Base-by-base conservation (phyloP, 2,329 filamentous ascomycete species). In the Talaromyces sp. region DNA sequence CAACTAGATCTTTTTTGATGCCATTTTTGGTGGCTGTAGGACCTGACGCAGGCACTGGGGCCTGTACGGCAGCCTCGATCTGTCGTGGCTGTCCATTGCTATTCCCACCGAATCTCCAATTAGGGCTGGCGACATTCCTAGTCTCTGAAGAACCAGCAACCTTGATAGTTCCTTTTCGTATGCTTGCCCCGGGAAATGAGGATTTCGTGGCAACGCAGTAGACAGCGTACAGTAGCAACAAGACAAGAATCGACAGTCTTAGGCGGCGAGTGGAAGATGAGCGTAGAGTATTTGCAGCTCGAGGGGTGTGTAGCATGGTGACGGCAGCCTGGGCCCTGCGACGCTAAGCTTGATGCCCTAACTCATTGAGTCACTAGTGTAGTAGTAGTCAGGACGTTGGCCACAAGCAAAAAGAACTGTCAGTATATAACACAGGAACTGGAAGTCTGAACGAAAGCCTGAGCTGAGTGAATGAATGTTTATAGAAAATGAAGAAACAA, bases 1-100 rank as follows among this genome's bases (percentile, higher is more conserved):
- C 69, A 25, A 77, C 65, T 65, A 76, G 65, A 48, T 68, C 67
- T 61, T 69, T 71, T 5, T 61, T 62, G 46, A 64, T 40, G 3
- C 41, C 13, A 1, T 21, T 35, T 28, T 15, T 45, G 28, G 39
- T 36, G 5, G 37, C 25, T 5, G 53, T 35, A n/a, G 57, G 57
- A 6, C 35, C 35, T 10, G 57, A 52, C 13, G 51, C 53, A 46
- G 57, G 36, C 13, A 51, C 40, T 19, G 48, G 17, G 22, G 53
- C 43, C 31, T 46, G 60, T 11, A 41, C 13, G 37, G 36, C 2
- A 11, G 51, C 50, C 15, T 55, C 48, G 17, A 53, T 35, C 22
- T 33, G 33, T 43, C 4, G 33, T 39, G 48, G 39, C 33, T 33
- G 35, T 48, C 43, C 54, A 48, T 51, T 50, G 22, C 37, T 43